Evolutionary conservation across 139 green algal species (phyloP), one percentile per base, ranked within the genome.

Genomic region (Tetradesmus obliquus): DNA sequence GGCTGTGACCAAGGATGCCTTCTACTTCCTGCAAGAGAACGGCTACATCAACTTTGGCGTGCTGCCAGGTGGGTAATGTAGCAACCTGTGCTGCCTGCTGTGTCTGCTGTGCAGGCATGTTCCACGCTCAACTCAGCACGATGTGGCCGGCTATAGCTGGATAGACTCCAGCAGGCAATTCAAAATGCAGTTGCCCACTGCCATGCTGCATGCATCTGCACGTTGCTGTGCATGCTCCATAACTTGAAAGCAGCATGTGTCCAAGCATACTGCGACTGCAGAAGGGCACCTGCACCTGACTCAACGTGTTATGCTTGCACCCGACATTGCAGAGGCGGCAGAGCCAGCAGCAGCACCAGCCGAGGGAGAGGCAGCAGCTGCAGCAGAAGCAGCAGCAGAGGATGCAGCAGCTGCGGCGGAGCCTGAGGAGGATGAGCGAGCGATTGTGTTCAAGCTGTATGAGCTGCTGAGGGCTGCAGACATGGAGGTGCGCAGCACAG

Each of bases 21-120:
- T 95, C 74, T 4, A 86, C 32, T 98, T 97, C 90, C 86, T 98
- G 58, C 80, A 94, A 8, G 89, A 95, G 54, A 93, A 97, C 84
- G 96, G 96, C 0, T 91, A 90, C 91, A 97, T 98, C 92, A 98
- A 98, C 89, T 93, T 96, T 81, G 96, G 96, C 10, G 54, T 96
- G 60, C 84, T 97, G 54, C 2, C 60, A 87, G 72, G 51, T 87
- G 51, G 13, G 62, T 1, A n/a, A 54, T 51, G 32, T 55, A 86
- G 3, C 72, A 54, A 5, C 74, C 24, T 66, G 51, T 82, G 1
- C 24, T 69, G 71, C 45, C 94, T 79, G 92, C 94, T 13, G 57
- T 55, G 2, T 53, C 91, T 7, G 60, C 5, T 51, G 84, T 85
- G 32, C 32, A 45, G 32, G 32, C 32, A 45, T 45, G 32, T 45